Base-by-base conservation (phyloP, 768 basidiomycete species). In the Lentinula sp. region DNA sequence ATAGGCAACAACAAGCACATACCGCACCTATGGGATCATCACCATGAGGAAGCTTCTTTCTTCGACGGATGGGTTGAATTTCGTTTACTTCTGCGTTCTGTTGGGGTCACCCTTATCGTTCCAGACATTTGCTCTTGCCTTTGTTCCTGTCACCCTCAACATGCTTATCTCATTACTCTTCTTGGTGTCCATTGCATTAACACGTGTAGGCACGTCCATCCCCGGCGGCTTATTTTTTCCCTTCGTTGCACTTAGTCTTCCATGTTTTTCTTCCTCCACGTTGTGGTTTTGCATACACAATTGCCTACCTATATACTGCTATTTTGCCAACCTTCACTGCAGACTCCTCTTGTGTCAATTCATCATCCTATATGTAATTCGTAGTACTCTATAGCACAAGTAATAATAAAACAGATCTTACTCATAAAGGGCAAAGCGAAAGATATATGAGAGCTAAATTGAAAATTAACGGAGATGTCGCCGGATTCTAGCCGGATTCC, bases 1-100 rank as follows among this genome's bases (percentile, higher is more conserved):
- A 82, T 64, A 74, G 78, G 39, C 70, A 80, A 69, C 73, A 59
- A n/a, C 60, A 55, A 66, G 66, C 63, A 67, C 57, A 65, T 43
- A 42, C 56, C 28, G 3, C 61, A 37, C 61, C 66, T 54, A 60
- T 67, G 36, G 65, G 72, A 8, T 57, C 65, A 15, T 73, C 76
- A 52, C 70, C 73, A 66, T 76, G 66, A 63, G 63, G 45, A 51
- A 42, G 23, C n/a, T 61, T 60, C 63, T 55, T 57, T 56, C 55
- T 59, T 67, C 48, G 69, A 20, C 50, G 60, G 63, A 64, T 56
- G 60, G 57, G 16, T 61, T 18, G 54, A 59, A 37, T 46, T 60
- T 65, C 54, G 60, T 35, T 63, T 64, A 66, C 59, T 54, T 60
- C 62, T 64, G 66, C 66, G 65, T 65, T 67, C 66, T 63, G 61